phyloP scores from a whole-genome alignment of 257 asterid genomes.

The Scutellaria minor region DNA sequence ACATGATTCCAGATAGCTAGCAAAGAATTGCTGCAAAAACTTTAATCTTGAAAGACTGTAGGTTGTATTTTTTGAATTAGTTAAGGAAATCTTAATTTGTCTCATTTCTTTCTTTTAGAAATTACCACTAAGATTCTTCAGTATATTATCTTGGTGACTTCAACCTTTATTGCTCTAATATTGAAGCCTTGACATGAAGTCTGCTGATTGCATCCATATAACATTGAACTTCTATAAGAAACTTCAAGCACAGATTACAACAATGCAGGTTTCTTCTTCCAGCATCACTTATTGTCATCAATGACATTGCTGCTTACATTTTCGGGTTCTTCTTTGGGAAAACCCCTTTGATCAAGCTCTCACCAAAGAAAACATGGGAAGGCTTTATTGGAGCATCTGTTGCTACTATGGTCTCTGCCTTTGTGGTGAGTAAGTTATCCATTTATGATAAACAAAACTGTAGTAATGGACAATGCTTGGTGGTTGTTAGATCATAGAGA shows the following conservation, averaged over 20 bases:
- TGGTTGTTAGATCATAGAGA: too few relatives aligned
- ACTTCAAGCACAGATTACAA: constrained; percentile 37
- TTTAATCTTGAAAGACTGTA: background rate
- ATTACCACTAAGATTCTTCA: background rate
- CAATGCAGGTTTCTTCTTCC: constrained; percentile 98
- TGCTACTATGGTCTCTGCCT: constrained; percentile 84
- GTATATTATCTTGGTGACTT: constrained; percentile 6
- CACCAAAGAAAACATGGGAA: constrained; percentile 99
- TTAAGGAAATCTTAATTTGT: background rate
- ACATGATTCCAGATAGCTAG: background rate
- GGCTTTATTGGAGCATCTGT: constrained; percentile 97
- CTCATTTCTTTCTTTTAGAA: background rate
- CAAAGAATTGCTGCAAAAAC: constrained; percentile 3
- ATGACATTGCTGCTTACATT: constrained; percentile 88
- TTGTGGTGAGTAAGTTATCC: constrained; percentile 61
- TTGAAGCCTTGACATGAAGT: constrained; percentile 10
- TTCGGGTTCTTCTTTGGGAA: constrained; percentile 90
- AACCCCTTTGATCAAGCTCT: constrained; percentile 94
- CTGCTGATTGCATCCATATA: constrained; percentile 17
- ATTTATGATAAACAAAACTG: background rate
- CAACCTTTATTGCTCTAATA: constrained; percentile 19
- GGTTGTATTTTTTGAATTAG: constrained; percentile 14
- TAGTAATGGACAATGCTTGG: background rate
- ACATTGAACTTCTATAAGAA: constrained; percentile 28
- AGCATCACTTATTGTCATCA: constrained; percentile 89